phyloP scores from a whole-genome alignment of 352 stramenopile species.

The Phytophthora agathidicida region DNA sequence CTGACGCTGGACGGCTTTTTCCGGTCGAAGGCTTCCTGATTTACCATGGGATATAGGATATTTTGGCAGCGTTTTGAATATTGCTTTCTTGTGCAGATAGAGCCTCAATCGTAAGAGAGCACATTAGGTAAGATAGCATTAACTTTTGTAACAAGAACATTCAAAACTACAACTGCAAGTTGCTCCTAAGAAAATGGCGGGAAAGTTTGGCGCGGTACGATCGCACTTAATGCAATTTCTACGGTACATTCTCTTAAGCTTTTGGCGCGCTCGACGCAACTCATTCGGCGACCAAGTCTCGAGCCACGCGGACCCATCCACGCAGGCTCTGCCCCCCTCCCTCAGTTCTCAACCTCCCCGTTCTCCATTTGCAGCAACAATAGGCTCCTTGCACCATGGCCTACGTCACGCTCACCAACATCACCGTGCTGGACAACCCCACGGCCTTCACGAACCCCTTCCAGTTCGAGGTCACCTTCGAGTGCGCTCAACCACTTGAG shows the following conservation, averaged over 20 bases:
- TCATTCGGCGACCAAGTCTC: conserved; percentile 20
- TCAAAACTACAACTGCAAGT: neutral
- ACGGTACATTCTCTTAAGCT: conserved; percentile 17
- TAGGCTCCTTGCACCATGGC: conserved; percentile 76
- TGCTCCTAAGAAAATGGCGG: conserved; percentile 12
- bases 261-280: conserved; percentile 28
- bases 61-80: conserved; percentile 29
- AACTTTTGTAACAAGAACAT: conserved; percentile 10
- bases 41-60: neutral
- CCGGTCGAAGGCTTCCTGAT: conserved; percentile 20
- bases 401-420: conserved; percentile 92
- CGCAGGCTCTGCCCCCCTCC: neutral
- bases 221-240: conserved; percentile 21
- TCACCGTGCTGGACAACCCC: conserved; percentile 99
- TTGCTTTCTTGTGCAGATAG: conserved; percentile 25
- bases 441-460: conserved; percentile 98
- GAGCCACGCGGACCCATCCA: conserved; percentile 4
- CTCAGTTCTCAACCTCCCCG: conserved; percentile 16
- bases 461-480: conserved; percentile 99
- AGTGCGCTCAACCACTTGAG: conserved; percentile 96
- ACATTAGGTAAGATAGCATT: conserved; percentile 17
- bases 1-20: conserved; percentile 62
- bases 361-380: neutral
- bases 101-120: neutral
- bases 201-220: conserved; percentile 20